phyloP scores from a whole-genome alignment of 1,284 basidiomycete genomes.

The Austropuccinia psidii region DNA sequence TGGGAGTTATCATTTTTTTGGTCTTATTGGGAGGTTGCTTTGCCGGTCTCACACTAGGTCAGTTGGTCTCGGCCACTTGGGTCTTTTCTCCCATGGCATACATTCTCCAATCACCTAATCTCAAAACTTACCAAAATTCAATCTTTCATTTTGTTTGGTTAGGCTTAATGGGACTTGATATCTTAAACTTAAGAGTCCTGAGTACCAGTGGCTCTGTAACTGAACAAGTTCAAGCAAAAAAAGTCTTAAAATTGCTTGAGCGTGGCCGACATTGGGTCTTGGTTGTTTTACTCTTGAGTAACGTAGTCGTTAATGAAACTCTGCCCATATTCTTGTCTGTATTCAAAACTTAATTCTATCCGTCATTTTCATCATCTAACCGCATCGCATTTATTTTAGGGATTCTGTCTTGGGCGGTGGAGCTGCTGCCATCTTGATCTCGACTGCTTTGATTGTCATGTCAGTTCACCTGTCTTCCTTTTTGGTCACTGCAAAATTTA shows the following conservation, averaged over 20 bases:
- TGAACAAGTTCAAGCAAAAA: conserved; percentile 50
- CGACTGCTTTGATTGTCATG: conserved; percentile 35
- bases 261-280: conserved; percentile 49
- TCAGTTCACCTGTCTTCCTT: not conserved
- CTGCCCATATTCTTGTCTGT: conserved; percentile 50
- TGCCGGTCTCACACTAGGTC: conserved; percentile 34
- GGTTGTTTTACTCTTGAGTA: conserved; percentile 51
- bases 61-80: not conserved
- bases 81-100: not conserved
- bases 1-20: conserved; percentile 29
- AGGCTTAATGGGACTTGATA: conserved; percentile 89
- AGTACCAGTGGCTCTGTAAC: conserved; percentile 49
- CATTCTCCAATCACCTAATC: not conserved
- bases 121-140: not conserved
- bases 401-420: conserved; percentile 35
- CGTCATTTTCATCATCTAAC: not conserved
- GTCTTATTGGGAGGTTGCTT: conserved; percentile 35
- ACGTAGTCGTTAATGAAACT: conserved; percentile 53
- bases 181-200: conserved; percentile 59
- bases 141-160: not conserved
- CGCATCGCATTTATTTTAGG: conserved; percentile 5
- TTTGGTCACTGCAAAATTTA: not conserved
- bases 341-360: not conserved
- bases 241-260: conserved; percentile 50
- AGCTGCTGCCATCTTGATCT: conserved; percentile 32